Percentiles rank a stretch among this genome's conserved stretches.
Conservation (phyloP, 2,329 filamentous ascomycete species). For the Thermothelomyces thermophilus region DNA sequence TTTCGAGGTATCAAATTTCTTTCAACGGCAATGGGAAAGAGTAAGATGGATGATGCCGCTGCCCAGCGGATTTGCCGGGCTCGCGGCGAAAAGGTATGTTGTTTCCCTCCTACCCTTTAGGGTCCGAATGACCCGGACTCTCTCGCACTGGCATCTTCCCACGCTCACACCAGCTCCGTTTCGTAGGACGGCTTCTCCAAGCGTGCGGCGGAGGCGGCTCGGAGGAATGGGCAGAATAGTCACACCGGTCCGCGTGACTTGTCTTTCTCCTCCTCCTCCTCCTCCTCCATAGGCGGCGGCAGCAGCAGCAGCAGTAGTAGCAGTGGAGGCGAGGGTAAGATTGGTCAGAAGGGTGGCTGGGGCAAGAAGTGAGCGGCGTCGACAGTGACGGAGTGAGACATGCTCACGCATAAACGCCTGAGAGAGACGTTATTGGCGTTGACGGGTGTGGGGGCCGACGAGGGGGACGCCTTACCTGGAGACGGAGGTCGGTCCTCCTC, state of each 20-base stretch:
- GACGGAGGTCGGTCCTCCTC: no score
- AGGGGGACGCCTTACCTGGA: no score
- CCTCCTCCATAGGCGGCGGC: conserved; percentile 14
- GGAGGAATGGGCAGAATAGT: conserved; percentile 23
- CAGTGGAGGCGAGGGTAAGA: conserved; percentile 11
- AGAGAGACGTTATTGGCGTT: neutral
- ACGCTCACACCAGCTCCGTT: neutral
- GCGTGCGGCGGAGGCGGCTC: conserved; percentile 32
- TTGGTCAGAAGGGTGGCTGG: conserved; percentile 7
- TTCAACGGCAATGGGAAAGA: conserved; percentile 29
- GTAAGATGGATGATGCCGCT: conserved; percentile 38
- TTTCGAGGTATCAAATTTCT: no score
- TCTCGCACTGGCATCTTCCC: neutral
- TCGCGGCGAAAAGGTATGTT: conserved; percentile 34
- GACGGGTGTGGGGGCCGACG: no score
- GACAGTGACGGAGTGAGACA: neutral
- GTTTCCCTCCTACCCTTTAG: neutral
- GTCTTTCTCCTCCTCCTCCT: neutral
- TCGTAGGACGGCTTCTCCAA: conserved; percentile 33
- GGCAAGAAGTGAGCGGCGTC: neutral
- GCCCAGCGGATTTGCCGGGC: conserved; percentile 38
- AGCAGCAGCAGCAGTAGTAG: neutral
- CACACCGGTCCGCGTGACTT: no score
- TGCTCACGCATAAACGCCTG: neutral
- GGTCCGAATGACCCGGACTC: no score